Evolutionary conservation across 306 rosid species (phyloP).

Genomic region (Geum urbanum): DNA sequence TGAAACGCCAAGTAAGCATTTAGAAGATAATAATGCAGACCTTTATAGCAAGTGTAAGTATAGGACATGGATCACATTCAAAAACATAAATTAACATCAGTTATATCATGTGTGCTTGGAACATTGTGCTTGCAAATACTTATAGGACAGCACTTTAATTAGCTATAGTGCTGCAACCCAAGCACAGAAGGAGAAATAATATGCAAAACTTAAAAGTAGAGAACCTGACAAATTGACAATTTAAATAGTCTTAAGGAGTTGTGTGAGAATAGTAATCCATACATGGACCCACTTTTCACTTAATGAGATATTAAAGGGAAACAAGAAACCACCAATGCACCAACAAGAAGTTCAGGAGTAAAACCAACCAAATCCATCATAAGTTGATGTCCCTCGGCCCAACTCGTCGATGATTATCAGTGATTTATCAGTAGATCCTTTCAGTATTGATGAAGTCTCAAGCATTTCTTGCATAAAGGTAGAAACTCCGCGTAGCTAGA

Average conservation of each 20-base stretch:
- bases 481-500: constrained; percentile 95
- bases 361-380: constrained; percentile 95
- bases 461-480: constrained; percentile 99
- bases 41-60: background rate
- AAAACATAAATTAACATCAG: background rate
- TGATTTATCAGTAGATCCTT: constrained; percentile 88
- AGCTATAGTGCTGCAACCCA: too few relatives aligned
- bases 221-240: too few relatives aligned
- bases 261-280: background rate
- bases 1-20: constrained; percentile 38
- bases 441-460: constrained; percentile 91
- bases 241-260: background rate
- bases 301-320: constrained; percentile 3
- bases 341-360: constrained; percentile 20
- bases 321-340: constrained; percentile 17
- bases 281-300: background rate
- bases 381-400: constrained; percentile 98
- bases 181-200: too few relatives aligned
- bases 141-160: too few relatives aligned
- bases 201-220: too few relatives aligned
- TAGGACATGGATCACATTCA: background rate
- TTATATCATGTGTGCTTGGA: background rate
- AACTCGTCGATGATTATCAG: constrained; percentile 92
- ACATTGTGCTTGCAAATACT: background rate
- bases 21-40: constrained; percentile 11